Conservation (phyloP, 2,329 filamentous ascomycete species). For the Diaporthe humulicola region DNA sequence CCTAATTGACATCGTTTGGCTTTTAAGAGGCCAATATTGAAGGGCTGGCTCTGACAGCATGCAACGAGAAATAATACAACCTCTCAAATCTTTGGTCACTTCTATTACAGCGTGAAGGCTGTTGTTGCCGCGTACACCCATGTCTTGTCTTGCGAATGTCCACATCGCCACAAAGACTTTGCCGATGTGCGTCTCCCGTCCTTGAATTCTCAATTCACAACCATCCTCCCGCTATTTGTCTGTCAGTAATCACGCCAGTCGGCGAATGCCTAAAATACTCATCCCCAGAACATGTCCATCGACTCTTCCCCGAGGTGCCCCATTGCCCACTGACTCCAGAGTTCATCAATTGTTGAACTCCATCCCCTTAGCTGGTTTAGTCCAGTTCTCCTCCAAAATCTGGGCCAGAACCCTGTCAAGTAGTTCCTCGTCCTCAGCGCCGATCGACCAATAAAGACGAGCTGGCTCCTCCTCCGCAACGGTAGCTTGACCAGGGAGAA, state of each 20-base stretch:
- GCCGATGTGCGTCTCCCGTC: neutral
- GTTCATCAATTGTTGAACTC: neutral
- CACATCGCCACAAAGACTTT: neutral
- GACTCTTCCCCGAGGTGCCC: neutral
- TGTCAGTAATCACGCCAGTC: neutral
- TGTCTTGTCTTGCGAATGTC: constrained; percentile 8
- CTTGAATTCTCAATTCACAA: neutral
- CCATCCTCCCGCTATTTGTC: neutral
- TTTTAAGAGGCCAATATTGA: neutral
- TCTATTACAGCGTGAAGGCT: constrained; percentile 4
- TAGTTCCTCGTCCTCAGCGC: neutral
- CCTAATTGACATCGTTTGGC: neutral
- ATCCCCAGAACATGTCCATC: neutral
- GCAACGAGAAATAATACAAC: neutral
- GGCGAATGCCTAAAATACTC: neutral
- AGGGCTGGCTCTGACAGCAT: neutral
- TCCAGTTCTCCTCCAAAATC: neutral
- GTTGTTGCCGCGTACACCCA: neutral
- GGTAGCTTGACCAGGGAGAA: neutral
- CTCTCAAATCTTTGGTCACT: neutral
- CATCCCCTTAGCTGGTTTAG: neutral
- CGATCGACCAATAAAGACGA: neutral
- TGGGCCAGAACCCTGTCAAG: constrained; percentile 1
- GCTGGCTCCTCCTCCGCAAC: neutral
- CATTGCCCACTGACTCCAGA: neutral